Evolutionary conservation across 169 alveolate genomes (phyloP).

Genomic region (Cryptosporidium meleagridis): DNA sequence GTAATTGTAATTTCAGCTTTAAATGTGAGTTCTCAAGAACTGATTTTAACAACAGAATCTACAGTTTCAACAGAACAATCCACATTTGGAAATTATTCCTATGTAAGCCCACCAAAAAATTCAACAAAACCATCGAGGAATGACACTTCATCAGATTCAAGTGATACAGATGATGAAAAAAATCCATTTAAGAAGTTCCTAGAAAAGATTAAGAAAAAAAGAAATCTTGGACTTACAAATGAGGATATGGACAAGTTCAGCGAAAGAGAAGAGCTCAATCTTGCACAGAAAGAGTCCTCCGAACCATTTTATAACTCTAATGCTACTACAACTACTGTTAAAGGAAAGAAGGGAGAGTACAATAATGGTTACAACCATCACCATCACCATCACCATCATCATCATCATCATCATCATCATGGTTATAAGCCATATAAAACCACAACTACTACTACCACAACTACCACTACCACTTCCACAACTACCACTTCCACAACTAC

Average conservation of each 20-base stretch:
- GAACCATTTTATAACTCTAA: not conserved
- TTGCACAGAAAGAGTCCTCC: not conserved
- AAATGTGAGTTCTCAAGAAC: not conserved
- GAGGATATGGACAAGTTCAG: not conserved
- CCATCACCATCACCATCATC: conserved; percentile 29
- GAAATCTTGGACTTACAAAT: conserved; percentile 11
- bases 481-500: conserved; percentile 10
- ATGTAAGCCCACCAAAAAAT: conserved; percentile 33
- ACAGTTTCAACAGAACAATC: not conserved
- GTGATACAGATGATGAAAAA: conserved; percentile 33
- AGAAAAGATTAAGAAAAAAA: not conserved
- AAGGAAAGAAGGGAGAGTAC: not conserved
- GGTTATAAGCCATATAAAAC: conserved; percentile 26
- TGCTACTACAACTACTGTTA: not conserved
- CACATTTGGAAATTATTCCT: not conserved
- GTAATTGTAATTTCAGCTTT: not conserved
- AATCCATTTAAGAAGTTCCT: not conserved
- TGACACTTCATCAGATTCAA: conserved; percentile 30
- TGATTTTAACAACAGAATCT: not conserved
- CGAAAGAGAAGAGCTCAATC: conserved; percentile 6
- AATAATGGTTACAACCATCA: conserved; percentile 26
- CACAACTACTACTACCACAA: not conserved
- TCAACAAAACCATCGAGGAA: not conserved
- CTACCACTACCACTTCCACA: conserved; percentile 1
- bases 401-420: conserved; percentile 42